These are phyloP conservation scores for Solanum pimpinellifolium DNA, from an alignment of 257 asterid species.

Conservation along the genomic window DNA sequence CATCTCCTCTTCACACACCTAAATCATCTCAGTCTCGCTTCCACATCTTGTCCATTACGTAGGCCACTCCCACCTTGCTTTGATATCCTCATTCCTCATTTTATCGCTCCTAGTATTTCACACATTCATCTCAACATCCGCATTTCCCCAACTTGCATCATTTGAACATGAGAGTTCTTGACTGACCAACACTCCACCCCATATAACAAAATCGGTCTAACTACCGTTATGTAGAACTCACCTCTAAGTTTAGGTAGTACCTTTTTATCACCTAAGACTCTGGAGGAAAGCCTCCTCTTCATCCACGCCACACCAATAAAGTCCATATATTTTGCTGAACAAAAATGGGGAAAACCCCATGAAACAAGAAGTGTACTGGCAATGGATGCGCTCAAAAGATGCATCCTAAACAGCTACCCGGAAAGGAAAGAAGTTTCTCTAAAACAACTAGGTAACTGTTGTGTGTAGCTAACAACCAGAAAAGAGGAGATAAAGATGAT, in stretches of 20 bases:
- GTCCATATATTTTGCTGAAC: not conserved
- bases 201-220: not conserved
- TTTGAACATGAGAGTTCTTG: not conserved
- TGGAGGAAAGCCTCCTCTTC: not conserved
- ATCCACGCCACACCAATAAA: not conserved
- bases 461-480: not conserved
- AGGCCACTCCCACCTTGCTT: not conserved
- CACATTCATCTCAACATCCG: not conserved
- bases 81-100: not conserved
- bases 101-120: not conserved
- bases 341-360: not conserved
- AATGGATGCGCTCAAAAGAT: not conserved
- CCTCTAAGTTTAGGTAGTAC: not conserved
- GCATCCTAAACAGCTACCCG: not conserved
- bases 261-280: not conserved
- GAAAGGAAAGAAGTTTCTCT: not conserved
- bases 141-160: not conserved
- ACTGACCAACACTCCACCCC: not conserved
- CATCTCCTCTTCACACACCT: not conserved
- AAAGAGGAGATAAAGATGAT: conserved; percentile 51
- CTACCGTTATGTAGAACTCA: not conserved
- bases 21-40: not conserved
- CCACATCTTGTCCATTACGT: not conserved
- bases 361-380: not conserved
- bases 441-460: not conserved